Percentiles rank a stretch among this genome's conserved stretches.
These are phyloP conservation scores for Fomitopsis palustris DNA, from an alignment of 1,284 basidiomycete species.

Conservation along the genomic window DNA sequence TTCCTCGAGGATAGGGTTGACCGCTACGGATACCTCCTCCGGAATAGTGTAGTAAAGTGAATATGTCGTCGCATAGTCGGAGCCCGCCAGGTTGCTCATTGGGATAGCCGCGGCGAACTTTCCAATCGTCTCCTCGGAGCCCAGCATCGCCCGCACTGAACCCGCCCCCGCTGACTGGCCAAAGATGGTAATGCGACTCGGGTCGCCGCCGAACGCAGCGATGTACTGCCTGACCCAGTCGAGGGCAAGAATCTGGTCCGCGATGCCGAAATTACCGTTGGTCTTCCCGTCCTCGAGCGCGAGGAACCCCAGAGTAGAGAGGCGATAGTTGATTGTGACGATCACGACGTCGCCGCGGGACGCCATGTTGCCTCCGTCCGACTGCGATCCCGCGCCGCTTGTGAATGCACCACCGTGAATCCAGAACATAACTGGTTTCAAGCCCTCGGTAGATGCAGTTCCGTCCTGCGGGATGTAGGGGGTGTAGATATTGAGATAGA, in stretches of 20 bases:
- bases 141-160: constrained; percentile 39
- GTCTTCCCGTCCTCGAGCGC: constrained; percentile 33
- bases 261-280: constrained; percentile 40
- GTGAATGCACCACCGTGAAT: constrained; percentile 47
- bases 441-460: constrained; percentile 13
- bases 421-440: constrained; percentile 42
- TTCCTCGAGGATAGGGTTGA: constrained; percentile 31
- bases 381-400: constrained; percentile 26
- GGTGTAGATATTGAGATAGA: constrained; percentile 44
- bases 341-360: constrained; percentile 37
- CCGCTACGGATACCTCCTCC: constrained; percentile 28
- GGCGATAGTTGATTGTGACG: constrained; percentile 45
- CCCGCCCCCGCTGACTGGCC: constrained; percentile 39
- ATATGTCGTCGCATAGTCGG: constrained; percentile 39
- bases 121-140: constrained; percentile 38
- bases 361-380: not conserved
- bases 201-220: constrained; percentile 35
- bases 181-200: constrained; percentile 34
- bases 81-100: constrained; percentile 46
- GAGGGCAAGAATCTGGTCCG: constrained; percentile 36
- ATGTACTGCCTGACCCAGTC: constrained; percentile 35
- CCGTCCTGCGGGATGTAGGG: constrained; percentile 29
- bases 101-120: constrained; percentile 44
- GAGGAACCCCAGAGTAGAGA: constrained; percentile 40
- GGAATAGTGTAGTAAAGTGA: constrained; percentile 36